These are phyloP conservation scores for Helotiales sp. DNA, from an alignment of 2,329 filamentous ascomycete genomes.

Conservation along the genomic window DNA sequence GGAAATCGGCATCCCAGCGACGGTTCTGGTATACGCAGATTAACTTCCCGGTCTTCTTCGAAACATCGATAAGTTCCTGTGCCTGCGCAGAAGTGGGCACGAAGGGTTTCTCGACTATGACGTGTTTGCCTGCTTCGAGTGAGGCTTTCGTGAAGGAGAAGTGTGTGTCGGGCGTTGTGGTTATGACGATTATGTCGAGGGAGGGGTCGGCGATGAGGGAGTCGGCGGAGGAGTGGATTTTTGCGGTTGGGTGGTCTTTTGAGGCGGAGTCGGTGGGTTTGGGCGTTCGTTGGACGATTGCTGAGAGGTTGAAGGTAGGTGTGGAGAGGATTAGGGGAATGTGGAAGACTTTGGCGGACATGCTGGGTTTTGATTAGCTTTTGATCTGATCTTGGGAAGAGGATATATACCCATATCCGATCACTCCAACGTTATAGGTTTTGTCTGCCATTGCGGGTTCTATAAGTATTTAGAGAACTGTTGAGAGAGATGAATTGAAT, in stretches of 20 bases:
- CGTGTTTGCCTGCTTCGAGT: constrained; percentile 74
- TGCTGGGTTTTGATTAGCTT: constrained; percentile 41
- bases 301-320: constrained; percentile 69
- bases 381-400: neutral
- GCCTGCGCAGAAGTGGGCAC: constrained; percentile 74
- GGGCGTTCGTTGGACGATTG: constrained; percentile 76
- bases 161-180: constrained; percentile 74
- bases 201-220: constrained; percentile 67
- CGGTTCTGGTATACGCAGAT: constrained; percentile 56
- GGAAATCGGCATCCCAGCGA: constrained; percentile 78
- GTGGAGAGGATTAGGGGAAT: constrained; percentile 76
- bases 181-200: constrained; percentile 73
- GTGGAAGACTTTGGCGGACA: constrained; percentile 80
- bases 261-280: constrained; percentile 68
- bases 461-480: neutral
- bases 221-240: constrained; percentile 66
- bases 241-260: constrained; percentile 67
- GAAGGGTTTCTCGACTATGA: constrained; percentile 84
- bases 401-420: constrained; percentile 55
- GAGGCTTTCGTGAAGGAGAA: constrained; percentile 67
- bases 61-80: constrained; percentile 57
- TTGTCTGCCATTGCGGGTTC: constrained; percentile 41
- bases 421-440: constrained; percentile 60
- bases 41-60: constrained; percentile 46
- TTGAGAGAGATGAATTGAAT: too few species aligned